Evolutionary conservation across 768 basidiomycete genomes (phyloP).

Genomic region (Exidia glandulosa): DNA sequence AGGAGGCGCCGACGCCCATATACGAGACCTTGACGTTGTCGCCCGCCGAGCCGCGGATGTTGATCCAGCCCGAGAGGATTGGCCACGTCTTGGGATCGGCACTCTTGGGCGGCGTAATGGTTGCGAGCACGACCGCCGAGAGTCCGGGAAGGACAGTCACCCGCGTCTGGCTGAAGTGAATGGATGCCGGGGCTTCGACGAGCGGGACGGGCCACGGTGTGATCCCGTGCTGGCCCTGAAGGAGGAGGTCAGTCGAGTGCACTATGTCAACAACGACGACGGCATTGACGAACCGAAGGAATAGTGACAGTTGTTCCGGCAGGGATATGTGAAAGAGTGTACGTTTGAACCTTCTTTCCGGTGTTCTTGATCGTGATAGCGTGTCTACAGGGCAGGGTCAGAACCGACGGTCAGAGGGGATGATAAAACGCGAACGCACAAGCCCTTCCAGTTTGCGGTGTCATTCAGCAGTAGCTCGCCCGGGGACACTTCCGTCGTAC

Average conservation of each 20-base stretch:
- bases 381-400: not conserved
- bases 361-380: slow-evolving; percentile 30
- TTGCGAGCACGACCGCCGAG: slow-evolving; percentile 28
- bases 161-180: slow-evolving; percentile 30
- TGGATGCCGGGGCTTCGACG: slow-evolving; percentile 29
- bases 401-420: not conserved
- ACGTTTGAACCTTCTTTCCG: slow-evolving; percentile 31
- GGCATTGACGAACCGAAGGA: not conserved
- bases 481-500: slow-evolving; percentile 41
- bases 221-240: not conserved
- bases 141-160: slow-evolving; percentile 36
- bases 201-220: slow-evolving; percentile 34
- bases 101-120: slow-evolving; percentile 35
- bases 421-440: slow-evolving; percentile 1
- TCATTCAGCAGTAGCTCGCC: slow-evolving; percentile 54
- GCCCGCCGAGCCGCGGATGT: slow-evolving; percentile 9
- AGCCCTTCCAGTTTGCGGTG: slow-evolving; percentile 38
- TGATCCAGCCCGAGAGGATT: slow-evolving; percentile 50
- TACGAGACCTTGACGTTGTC: not conserved
- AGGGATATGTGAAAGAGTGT: slow-evolving; percentile 31
- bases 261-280: not conserved
- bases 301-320: not conserved
- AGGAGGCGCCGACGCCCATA: not conserved
- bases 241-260: not conserved
- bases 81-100: slow-evolving; percentile 36